Conservation (phyloP, 2,329 filamentous ascomycete species). For the Fusarium praegraminearum region DNA sequence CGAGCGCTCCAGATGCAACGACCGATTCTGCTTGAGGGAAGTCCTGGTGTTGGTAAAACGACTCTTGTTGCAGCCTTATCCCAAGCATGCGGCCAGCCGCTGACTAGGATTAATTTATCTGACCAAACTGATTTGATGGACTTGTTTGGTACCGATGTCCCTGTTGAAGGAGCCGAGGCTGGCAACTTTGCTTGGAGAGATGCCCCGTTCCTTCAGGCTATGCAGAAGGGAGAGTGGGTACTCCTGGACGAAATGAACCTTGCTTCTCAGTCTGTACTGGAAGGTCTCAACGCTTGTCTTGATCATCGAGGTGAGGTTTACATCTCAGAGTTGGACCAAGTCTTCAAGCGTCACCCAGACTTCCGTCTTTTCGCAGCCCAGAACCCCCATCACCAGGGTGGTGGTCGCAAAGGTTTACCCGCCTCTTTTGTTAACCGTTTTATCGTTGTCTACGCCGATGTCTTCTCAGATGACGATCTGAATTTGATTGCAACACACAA, state of each 20-base stretch:
- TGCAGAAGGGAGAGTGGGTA: slow-evolving; percentile 98
- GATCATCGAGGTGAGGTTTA: slow-evolving; percentile 97
- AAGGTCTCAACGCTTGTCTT: slow-evolving; percentile 95
- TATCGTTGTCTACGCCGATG: slow-evolving; percentile 95
- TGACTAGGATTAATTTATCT: slow-evolving; percentile 96
- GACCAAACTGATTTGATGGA: slow-evolving; percentile 99
- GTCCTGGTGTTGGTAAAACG: slow-evolving; percentile 98
- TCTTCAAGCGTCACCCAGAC: slow-evolving; percentile 87
- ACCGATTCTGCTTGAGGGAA: slow-evolving; percentile 94
- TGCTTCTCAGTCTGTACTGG: slow-evolving; percentile 94
- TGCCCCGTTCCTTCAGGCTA: slow-evolving; percentile 92
- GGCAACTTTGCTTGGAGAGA: slow-evolving; percentile 96
- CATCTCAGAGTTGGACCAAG: slow-evolving; percentile 93
- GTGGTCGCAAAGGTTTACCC: slow-evolving; percentile 92
- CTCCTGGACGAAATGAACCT: slow-evolving; percentile 98
- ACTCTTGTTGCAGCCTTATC: slow-evolving; percentile 90
- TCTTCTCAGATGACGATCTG: slow-evolving; percentile 85
- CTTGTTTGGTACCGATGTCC: slow-evolving; percentile 95
- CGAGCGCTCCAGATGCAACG: slow-evolving; percentile 90
- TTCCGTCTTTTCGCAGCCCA: slow-evolving; percentile 98
- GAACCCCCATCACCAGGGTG: slow-evolving; percentile 97
- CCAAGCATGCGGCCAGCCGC: slow-evolving; percentile 78
- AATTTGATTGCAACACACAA: slow-evolving; percentile 82
- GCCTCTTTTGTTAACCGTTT: slow-evolving; percentile 98
- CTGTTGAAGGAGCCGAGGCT: slow-evolving; percentile 89